These are phyloP conservation scores for Aspergillus panamensis DNA, from an alignment of 495 filamentous ascomycete species.

Conservation along the genomic window DNA sequence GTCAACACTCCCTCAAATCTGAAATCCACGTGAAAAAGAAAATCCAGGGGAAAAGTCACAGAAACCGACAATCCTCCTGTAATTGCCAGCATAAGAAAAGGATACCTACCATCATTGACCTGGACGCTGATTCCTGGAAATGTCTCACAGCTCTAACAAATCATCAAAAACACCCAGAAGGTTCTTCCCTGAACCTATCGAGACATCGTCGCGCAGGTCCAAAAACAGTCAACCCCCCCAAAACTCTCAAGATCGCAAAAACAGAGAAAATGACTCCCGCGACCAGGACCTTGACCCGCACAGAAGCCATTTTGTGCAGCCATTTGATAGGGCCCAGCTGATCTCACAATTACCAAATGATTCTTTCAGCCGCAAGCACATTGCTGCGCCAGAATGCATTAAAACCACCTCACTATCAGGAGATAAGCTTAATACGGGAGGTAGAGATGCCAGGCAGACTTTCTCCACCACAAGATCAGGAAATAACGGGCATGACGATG, in stretches of 20 bases:
- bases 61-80: neutral
- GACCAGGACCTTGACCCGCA: constrained; percentile 11
- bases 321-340: too few species aligned
- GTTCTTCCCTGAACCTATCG: constrained; percentile 62
- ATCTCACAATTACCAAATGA: neutral
- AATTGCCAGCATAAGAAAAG: neutral
- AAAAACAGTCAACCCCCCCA: constrained; percentile 34
- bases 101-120: neutral
- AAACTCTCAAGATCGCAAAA: constrained; percentile 1
- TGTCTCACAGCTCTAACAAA: neutral
- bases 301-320: neutral
- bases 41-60: neutral
- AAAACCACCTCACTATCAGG: neutral
- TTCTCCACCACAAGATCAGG: neutral
- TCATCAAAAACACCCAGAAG: constrained; percentile 17
- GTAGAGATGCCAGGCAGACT: too few species aligned
- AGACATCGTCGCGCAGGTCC: constrained; percentile 59
- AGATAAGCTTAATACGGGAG: too few species aligned
- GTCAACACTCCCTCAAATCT: neutral
- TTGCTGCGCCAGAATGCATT: neutral
- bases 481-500: neutral
- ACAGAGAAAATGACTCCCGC: neutral
- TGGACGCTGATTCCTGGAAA: neutral
- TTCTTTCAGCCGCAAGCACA: constrained; percentile 10
- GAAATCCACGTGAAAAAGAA: neutral